Evolutionary conservation across 116 monocot genomes (phyloP).

Genomic region (Posidonia oceanica): DNA sequence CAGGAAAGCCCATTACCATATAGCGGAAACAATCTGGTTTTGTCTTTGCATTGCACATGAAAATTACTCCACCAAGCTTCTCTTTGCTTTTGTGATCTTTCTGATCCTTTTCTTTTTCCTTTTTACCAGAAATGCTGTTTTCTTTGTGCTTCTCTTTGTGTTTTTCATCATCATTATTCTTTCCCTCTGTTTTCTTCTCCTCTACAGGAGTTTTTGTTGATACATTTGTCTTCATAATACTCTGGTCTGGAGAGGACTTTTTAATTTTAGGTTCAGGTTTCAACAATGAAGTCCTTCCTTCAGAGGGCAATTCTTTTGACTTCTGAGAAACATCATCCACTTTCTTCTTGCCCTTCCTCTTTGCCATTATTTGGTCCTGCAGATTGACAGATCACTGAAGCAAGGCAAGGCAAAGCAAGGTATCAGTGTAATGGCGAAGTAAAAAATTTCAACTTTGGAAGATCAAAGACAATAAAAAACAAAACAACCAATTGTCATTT

Average conservation of each 20-base stretch:
- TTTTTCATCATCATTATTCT: neutral
- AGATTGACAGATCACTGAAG: neutral
- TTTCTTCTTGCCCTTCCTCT: neutral
- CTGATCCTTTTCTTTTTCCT: neutral
- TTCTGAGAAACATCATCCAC: neutral
- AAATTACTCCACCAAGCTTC: constrained; percentile 18
- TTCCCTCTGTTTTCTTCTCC: neutral
- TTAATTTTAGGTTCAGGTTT: constrained; percentile 7
- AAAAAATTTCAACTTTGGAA: too few species aligned
- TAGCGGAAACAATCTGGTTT: constrained; percentile 21
- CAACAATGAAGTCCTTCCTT: neutral
- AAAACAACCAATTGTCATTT: too few species aligned
- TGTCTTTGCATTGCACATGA: constrained; percentile 17
- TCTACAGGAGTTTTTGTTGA: neutral
- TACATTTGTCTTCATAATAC: neutral
- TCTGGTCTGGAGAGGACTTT: neutral
- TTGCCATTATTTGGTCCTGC: neutral
- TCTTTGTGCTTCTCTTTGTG: neutral
- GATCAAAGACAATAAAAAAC: too few species aligned
- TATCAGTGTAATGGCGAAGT: too few species aligned
- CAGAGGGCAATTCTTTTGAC: neutral
- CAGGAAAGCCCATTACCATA: constrained; percentile 22
- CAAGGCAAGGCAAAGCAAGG: neutral
- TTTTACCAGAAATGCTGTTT: neutral
- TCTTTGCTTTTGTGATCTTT: neutral